Percentiles rank a stretch among this genome's conserved stretches.
phyloP scores from a whole-genome alignment of 345 rosid genomes.

The Eucalyptus albens region DNA sequence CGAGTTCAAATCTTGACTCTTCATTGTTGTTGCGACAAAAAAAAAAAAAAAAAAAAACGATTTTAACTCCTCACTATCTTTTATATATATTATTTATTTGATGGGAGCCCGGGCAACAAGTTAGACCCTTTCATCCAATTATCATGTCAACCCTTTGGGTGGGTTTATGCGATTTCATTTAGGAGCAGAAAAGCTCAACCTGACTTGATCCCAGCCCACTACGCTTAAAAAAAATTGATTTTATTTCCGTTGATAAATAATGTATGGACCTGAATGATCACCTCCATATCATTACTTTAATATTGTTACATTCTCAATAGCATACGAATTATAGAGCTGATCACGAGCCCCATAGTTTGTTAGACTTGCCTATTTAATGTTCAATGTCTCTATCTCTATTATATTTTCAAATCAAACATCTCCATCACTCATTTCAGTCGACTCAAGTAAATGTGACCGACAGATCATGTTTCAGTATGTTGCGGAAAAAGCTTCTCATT shows the following conservation, averaged over 20 bases:
- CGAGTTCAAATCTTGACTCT: background rate
- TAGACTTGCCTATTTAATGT: background rate
- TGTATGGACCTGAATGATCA: background rate
- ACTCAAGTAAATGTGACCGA: background rate
- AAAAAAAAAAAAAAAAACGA: background rate
- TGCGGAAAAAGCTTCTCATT: background rate
- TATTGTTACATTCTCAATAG: background rate
- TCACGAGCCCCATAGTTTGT: background rate
- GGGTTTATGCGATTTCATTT: background rate
- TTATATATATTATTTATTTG: no score
- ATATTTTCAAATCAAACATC: background rate
- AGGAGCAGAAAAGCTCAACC: background rate
- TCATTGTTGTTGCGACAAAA: background rate
- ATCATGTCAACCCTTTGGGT: background rate
- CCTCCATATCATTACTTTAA: background rate
- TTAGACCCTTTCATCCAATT: background rate
- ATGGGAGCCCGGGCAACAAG: background rate
- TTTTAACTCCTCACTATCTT: background rate
- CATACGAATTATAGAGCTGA: background rate
- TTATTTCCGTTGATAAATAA: background rate
- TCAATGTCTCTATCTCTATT: background rate
- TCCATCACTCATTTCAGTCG: background rate
- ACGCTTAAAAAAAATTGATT: background rate
- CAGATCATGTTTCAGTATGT: background rate
- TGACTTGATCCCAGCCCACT: background rate